Evolutionary conservation across 2,329 filamentous ascomycete species (phyloP).

Genomic region (Xylariales sp.): DNA sequence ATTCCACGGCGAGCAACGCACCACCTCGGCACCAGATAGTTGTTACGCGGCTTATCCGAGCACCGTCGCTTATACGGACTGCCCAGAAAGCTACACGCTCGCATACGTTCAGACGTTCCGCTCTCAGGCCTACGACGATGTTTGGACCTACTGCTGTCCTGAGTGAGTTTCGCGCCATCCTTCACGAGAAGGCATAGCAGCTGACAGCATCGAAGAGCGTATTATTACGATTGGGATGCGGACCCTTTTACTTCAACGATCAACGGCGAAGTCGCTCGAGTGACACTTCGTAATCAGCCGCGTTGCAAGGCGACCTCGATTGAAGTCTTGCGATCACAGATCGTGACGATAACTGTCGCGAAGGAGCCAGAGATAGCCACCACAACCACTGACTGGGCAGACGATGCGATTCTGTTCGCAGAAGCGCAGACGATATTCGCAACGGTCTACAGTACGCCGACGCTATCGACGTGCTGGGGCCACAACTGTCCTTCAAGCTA

Average conservation of each 20-base stretch:
- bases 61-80: not conserved
- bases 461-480: constrained; percentile 5
- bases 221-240: not conserved
- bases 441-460: not conserved
- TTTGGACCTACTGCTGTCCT: constrained; percentile 1
- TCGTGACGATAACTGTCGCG: not conserved
- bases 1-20: not conserved
- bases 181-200: not conserved
- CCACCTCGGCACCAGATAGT: not conserved
- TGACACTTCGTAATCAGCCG: not conserved
- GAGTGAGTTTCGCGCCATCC: not conserved
- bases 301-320: not conserved
- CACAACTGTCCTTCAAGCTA: constrained; percentile 2
- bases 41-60: not conserved
- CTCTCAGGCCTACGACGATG: not conserved
- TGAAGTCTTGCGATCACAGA: not conserved
- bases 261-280: not conserved
- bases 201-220: not conserved
- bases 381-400: not conserved
- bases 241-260: not conserved
- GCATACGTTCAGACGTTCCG: not conserved
- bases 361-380: not conserved
- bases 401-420: constrained; percentile 2
- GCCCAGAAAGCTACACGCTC: constrained; percentile 1
- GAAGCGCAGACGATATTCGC: not conserved